Evolutionary conservation across 1,139 yeast genomes (phyloP), one percentile per base, ranked within the genome.

Genomic region (Debaryomyces singareniensis): DNA sequence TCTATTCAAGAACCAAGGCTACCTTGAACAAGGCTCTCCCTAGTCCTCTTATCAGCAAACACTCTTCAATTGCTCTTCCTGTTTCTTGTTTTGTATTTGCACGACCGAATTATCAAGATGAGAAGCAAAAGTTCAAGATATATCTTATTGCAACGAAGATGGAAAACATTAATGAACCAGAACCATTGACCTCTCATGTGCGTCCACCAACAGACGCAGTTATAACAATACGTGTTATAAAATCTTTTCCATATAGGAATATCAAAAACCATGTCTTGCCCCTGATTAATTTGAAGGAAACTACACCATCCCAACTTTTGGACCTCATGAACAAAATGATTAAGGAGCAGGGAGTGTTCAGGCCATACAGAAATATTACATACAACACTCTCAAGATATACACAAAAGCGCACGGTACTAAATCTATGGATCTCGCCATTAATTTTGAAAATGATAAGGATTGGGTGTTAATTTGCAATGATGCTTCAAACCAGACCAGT

Each of bases 351-450:
- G 86, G 94, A 2, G 76, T 73, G 0, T 73, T 79, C 39, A 69
- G 96, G 45, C 95, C 97, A 1, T 89, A 78, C 54, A 70, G 96
- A 45, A 82, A 70, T 38, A 83, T 84, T n/a, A 64, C 63, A 2
- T 80, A 78, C 44, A 85, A 91, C 48, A 66, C 93, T 0, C 52
- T 91, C 37, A 91, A 93, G 56, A 70, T 91, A 12, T 91, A 91
- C 57, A 83, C 96, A 22, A 86, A 85, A 50, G 97, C 98, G 0
- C 97, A 91, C 53, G 95, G 95, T 5, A 73, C 95, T 24, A 91
- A 91, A 58, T 85, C 96, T 2, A 83, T 87, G 78, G 87, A 91
- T 50, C 67, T 91, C 42, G 94, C 86, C 29, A 83, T 93, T 38
- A 91, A 91, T 53, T 75, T 91, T 53, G 96, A 86, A 20, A 86